These are phyloP conservation scores for Syncephalastrum sp. DNA, from an alignment of 371 early-diverging fungal species.

Conservation along the genomic window DNA sequence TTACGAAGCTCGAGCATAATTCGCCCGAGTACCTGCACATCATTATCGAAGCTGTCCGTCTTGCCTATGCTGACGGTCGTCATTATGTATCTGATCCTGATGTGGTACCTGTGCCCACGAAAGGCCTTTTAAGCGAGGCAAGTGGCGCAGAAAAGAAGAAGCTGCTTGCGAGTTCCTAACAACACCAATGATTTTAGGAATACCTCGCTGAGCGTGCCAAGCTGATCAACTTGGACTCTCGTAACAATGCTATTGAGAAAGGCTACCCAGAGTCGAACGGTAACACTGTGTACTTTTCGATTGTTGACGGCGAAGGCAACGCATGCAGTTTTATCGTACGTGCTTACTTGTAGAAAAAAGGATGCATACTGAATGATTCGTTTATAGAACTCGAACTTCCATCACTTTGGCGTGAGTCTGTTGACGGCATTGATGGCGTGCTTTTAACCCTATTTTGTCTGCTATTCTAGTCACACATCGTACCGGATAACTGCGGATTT, in stretches of 20 bases:
- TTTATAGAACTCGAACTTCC: slow-evolving; percentile 53
- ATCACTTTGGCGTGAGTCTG: slow-evolving; percentile 58
- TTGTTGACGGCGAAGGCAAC: slow-evolving; percentile 79
- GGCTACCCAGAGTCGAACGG: slow-evolving; percentile 64
- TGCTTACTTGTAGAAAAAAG: background rate
- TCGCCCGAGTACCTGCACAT: slow-evolving; percentile 66
- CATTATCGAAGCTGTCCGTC: slow-evolving; percentile 65
- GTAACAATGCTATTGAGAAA: slow-evolving; percentile 44
- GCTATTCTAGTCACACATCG: slow-evolving; percentile 29
- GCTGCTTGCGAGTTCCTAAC: background rate
- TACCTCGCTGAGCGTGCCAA: slow-evolving; percentile 62
- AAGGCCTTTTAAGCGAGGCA: slow-evolving; percentile 54
- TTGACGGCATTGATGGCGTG: background rate
- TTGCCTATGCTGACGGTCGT: slow-evolving; percentile 78
- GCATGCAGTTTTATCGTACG: slow-evolving; percentile 81
- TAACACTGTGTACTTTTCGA: slow-evolving; percentile 79
- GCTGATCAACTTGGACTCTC: slow-evolving; percentile 48
- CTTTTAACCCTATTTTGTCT: background rate
- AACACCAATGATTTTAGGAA: slow-evolving; percentile 20
- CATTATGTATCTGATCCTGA: slow-evolving; percentile 72
- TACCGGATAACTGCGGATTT: slow-evolving; percentile 71
- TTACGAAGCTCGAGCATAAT: slow-evolving; percentile 49
- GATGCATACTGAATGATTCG: slow-evolving; percentile 3
- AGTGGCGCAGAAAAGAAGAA: background rate
- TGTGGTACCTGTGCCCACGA: slow-evolving; percentile 43